Evolutionary conservation across 768 basidiomycete species (phyloP), one percentile per base, ranked within the genome.

Genomic region (Coprinellus micaceus): DNA sequence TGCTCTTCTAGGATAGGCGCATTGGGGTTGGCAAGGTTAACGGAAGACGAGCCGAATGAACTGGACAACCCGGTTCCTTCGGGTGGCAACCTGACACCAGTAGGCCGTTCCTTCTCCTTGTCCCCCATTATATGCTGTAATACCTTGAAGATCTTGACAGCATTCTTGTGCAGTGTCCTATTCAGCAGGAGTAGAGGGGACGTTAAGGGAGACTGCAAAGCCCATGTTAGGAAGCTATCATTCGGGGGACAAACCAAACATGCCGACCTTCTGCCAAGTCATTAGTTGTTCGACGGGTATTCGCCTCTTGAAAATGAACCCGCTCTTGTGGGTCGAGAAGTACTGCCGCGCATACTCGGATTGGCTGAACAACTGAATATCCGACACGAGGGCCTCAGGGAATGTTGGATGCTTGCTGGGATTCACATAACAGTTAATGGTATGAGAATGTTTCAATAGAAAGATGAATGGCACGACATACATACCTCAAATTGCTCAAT

Each of bases 41-140:
- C 67, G 4, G 79, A 76, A 2, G 81, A 82, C 0, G 64, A 67
- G 56, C 78, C 79, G 33, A 81, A 70, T 36, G 74, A 64, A 58
- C 75, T 75, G 6, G 81, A 26, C 24, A 48, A 78, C 6, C 74
- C 67, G 52, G 78, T 77, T 43, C 61, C 69, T 40, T 80, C 78
- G n/a, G 71, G 60, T 49, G 74, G 74, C 17, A 77, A 51, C 3
- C 82, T 82, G 41, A 83, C 73, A 19, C 75, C 77, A n/a, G 78
- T 71, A 2, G 78, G 68, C 56, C 76, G 81, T 57, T 90, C 89
- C 22, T 83, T 83, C 61, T 93, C 89, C 7, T 92, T 81, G 65
- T 97, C 94, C 37, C 93, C 93, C 94, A 97, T 98, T 44, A 95
- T 83, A 54, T 86, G 88, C 66, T 97, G 95, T 43, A 96, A 82